Conservation (phyloP, 1,284 basidiomycete species). For the Meripilus lineatus region DNA sequence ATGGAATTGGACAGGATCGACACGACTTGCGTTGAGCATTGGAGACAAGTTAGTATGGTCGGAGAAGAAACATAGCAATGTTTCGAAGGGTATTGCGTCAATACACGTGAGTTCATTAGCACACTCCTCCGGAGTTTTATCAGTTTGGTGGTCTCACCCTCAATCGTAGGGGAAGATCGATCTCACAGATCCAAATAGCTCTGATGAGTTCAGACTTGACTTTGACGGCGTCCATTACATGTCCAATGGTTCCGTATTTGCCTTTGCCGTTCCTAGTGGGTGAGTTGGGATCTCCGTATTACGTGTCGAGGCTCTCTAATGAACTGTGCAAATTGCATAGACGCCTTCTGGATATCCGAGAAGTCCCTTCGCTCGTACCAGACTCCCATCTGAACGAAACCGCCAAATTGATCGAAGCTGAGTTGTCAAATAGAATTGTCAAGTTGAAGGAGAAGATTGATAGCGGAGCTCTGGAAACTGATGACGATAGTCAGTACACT, state of each 20-base stretch:
- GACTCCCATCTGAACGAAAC: conserved; percentile 52
- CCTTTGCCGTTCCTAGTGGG: conserved; percentile 66
- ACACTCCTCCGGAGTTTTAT: not conserved
- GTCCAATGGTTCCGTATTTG: conserved; percentile 73
- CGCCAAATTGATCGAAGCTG: conserved; percentile 57
- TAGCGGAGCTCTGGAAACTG: conserved; percentile 50
- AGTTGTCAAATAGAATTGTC: conserved; percentile 55
- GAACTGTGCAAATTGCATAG: conserved; percentile 33
- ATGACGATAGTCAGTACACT: conserved; percentile 13
- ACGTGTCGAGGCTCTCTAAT: too few species aligned
- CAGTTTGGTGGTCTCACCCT: conserved; percentile 2
- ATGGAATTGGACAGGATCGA: conserved; percentile 68
- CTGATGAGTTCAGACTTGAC: conserved; percentile 59
- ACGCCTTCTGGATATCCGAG: conserved; percentile 59
- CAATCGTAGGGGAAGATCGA: conserved; percentile 64
- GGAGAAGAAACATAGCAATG: conserved; percentile 23
- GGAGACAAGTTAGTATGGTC: conserved; percentile 48
- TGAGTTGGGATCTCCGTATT: too few species aligned
- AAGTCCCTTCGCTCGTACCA: conserved; percentile 63
- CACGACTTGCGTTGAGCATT: conserved; percentile 60
- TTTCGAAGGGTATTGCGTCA: conserved; percentile 44
- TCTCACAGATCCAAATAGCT: conserved; percentile 43
- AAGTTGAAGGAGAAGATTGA: conserved; percentile 61
- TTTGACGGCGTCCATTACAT: conserved; percentile 79
- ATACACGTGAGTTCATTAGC: conserved; percentile 50